Evolutionary conservation across 148 eudicot genomes (phyloP), one percentile per base, ranked within the genome.

Genomic region (Salicornia ramosissima): DNA sequence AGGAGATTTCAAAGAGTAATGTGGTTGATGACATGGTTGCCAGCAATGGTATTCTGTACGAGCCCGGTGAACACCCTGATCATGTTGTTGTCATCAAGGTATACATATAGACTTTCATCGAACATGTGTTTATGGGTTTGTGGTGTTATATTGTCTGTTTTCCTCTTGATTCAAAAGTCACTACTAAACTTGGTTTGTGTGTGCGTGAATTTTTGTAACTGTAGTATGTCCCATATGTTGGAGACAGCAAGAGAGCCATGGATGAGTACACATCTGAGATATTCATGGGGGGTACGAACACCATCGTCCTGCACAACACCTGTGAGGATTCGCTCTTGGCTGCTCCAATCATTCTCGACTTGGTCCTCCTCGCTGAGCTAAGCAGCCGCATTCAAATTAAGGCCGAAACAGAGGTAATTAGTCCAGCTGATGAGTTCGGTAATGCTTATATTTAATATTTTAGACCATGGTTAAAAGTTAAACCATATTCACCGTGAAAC

Each of bases 11-110:
- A 0, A 94, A 94, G 79, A 90, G 98, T 79, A 94, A 94, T 46
- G 98, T 94, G n/a, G 98, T 94, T 11, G 98, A 94, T 34, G 98
- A 94, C 81, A 94, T 94, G 97, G 98, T 94, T 46, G 86, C 97
- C 1, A 90, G 98, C 87, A 94, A 94, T 45, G 92, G 90, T 36
- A 88, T 90, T 68, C 88, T 94, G 26, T 94, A 77, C 64, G 98
- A 86, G 81, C 92, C 98, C 0, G 98, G 98, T 46, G 98, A 94
- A 84, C 98, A 94, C 74, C 98, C 98, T 61, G 98, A 90, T 70
- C 98, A 94, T 31, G 98, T 94, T 49, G 91, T 94, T 29, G 98
- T 94, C 68, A 93, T 93, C 81, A 93, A 93, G 98, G 98, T 93
- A 81, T 36, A 10, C 8, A 36, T 60, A 19, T 36, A 36, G n/a